These are phyloP conservation scores for Exophiala xenobiotica DNA, from an alignment of 2,329 filamentous ascomycete species.

Conservation along the genomic window DNA sequence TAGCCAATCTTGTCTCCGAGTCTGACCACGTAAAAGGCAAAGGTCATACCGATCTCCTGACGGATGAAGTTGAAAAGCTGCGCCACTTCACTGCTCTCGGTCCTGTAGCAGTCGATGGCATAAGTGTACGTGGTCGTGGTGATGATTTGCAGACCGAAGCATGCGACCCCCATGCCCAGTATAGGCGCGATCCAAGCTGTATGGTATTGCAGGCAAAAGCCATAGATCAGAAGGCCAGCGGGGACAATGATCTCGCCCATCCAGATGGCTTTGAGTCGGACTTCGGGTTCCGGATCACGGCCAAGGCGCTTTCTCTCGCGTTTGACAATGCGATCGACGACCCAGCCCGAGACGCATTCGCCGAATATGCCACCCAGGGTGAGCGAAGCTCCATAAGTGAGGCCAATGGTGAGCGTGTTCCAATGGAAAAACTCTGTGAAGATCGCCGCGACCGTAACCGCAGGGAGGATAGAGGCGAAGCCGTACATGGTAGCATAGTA, in stretches of 20 bases:
- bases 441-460: slow-evolving; percentile 36
- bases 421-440: slow-evolving; percentile 35
- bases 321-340: slow-evolving; percentile 30
- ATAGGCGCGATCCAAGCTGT: slow-evolving; percentile 32
- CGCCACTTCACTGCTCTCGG: slow-evolving; percentile 27
- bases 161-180: slow-evolving; percentile 32
- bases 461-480: slow-evolving; percentile 36
- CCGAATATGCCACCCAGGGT: slow-evolving; percentile 32
- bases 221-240: slow-evolving; percentile 35
- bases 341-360: slow-evolving; percentile 30
- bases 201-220: slow-evolving; percentile 35
- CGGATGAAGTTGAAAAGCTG: slow-evolving; percentile 32
- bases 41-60: slow-evolving; percentile 32
- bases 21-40: slow-evolving; percentile 31
- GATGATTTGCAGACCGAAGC: slow-evolving; percentile 34
- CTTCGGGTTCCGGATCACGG: slow-evolving; percentile 31
- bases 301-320: slow-evolving; percentile 22
- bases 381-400: slow-evolving; percentile 35
- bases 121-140: slow-evolving; percentile 33
- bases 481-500: slow-evolving; percentile 37
- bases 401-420: slow-evolving; percentile 34
- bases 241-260: slow-evolving; percentile 32
- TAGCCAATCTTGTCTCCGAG: slow-evolving; percentile 25
- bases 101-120: slow-evolving; percentile 31
- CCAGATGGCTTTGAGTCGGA: slow-evolving; percentile 33